A percentile compares a stretch with the other conserved stretches of the same genome.
Conservation (phyloP, 805 yeast species). For the Zygotorulaspora sp. region DNA sequence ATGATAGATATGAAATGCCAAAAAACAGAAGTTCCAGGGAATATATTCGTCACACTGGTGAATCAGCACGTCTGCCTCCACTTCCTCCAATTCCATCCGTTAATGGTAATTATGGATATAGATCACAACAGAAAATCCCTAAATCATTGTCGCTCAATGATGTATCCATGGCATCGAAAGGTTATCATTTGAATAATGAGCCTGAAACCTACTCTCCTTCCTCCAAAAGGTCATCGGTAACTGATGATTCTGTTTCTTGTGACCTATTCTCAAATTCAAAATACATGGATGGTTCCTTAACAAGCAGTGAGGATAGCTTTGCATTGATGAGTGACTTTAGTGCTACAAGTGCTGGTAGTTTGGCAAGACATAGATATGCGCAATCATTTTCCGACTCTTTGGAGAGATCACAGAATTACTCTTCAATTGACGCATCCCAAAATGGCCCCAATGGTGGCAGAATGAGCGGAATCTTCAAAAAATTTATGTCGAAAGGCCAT, state of each 20-base stretch:
- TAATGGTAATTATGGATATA: slow-evolving; percentile 5
- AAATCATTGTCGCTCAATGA: slow-evolving; percentile 32
- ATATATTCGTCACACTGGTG: not conserved
- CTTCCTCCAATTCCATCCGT: slow-evolving; percentile 25
- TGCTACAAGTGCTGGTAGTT: slow-evolving; percentile 87
- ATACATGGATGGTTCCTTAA: slow-evolving; percentile 46
- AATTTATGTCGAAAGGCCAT: slow-evolving; percentile 28
- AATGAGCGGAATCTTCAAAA: slow-evolving; percentile 33
- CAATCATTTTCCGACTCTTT: slow-evolving; percentile 33
- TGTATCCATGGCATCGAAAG: slow-evolving; percentile 13
- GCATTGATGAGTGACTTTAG: slow-evolving; percentile 60
- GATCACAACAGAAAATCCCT: slow-evolving; percentile 9
- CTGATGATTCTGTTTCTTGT: slow-evolving; percentile 15
- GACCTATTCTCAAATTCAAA: slow-evolving; percentile 40
- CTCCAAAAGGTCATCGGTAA: slow-evolving; percentile 10
- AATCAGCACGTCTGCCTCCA: slow-evolving; percentile 19
- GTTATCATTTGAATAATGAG: slow-evolving; percentile 15
- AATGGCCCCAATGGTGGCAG: slow-evolving; percentile 23
- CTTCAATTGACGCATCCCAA: slow-evolving; percentile 4
- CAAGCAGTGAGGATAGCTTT: slow-evolving; percentile 38
- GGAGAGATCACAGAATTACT: slow-evolving; percentile 22
- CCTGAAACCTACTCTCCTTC: slow-evolving; percentile 13
- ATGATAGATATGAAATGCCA: slow-evolving; percentile 2
- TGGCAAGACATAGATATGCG: slow-evolving; percentile 65
- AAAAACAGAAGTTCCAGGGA: slow-evolving; percentile 5